Percentiles rank a stretch among this genome's conserved stretches.
phyloP scores from a whole-genome alignment of 2,329 filamentous ascomycete species.

The Aureobasidium sp. region DNA sequence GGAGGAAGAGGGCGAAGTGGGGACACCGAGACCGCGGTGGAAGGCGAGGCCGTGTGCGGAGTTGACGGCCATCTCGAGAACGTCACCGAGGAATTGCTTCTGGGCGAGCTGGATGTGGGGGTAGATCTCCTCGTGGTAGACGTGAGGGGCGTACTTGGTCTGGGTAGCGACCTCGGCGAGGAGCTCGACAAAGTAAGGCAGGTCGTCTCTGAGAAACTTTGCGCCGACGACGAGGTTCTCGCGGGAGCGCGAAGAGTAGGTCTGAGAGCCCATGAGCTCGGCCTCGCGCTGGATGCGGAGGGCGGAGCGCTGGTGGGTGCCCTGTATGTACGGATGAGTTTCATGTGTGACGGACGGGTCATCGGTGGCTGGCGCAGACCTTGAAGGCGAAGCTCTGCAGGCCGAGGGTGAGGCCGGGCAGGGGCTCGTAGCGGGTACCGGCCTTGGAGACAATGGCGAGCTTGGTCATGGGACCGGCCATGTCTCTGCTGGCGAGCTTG shows the following conservation, averaged over 20 bases:
- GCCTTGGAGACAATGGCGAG: conserved; percentile 89
- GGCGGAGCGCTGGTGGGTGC: conserved; percentile 78
- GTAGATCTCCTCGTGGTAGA: conserved; percentile 82
- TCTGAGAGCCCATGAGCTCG: conserved; percentile 87
- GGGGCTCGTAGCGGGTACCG: conserved; percentile 83
- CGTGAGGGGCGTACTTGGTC: conserved; percentile 82
- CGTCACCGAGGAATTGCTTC: conserved; percentile 55
- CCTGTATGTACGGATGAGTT: conserved; percentile 40
- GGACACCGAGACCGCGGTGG: conserved; percentile 81
- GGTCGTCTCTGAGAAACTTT: conserved; percentile 89
- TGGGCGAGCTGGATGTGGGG: conserved; percentile 69
- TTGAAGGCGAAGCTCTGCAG: conserved; percentile 97
- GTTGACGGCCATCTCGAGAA: conserved; percentile 68
- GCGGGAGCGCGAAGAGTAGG: conserved; percentile 79
- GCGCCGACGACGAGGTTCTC: conserved; percentile 89
- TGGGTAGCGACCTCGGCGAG: conserved; percentile 82
- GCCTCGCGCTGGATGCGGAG: conserved; percentile 90
- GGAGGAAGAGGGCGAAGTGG: conserved; percentile 63
- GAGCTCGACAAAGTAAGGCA: conserved; percentile 95
- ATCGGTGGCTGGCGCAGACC: conserved; percentile 43
- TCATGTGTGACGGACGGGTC: background rate
- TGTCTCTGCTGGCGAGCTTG: conserved; percentile 87
- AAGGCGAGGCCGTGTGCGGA: conserved; percentile 80
- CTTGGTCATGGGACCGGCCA: conserved; percentile 79
- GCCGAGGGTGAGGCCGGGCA: conserved; percentile 80